Percentiles rank a stretch among this genome's conserved stretches.
Conservation (phyloP, 2,329 filamentous ascomycete genomes). For the Tolypocladium sp. region DNA sequence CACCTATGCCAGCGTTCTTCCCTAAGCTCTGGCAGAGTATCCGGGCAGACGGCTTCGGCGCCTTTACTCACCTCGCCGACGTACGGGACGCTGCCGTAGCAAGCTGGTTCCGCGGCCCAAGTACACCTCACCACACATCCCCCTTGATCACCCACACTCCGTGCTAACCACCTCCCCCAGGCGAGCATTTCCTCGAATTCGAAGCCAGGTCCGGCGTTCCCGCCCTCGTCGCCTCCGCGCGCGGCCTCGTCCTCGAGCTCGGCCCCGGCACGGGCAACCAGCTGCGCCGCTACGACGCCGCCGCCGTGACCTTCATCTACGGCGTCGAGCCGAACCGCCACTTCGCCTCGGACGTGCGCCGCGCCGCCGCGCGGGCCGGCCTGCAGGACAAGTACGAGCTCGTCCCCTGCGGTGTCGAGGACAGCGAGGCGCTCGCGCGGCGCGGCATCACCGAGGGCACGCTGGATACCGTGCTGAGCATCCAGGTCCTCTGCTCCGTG, state of each 20-base stretch:
- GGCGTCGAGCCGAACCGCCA: constrained; percentile 30
- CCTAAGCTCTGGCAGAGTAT: not conserved
- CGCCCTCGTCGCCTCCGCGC: not conserved
- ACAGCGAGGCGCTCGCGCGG: constrained; percentile 23
- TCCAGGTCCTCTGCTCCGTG: constrained; percentile 35
- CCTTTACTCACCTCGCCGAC: not conserved
- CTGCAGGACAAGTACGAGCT: constrained; percentile 27
- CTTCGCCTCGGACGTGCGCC: constrained; percentile 19
- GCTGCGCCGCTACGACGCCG: constrained; percentile 24
- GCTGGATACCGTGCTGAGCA: constrained; percentile 30
- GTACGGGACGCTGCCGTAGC: not conserved
- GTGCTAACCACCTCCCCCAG: not conserved
- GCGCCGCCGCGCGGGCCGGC: constrained; percentile 16
- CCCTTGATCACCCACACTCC: not conserved
- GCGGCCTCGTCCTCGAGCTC: constrained; percentile 31
- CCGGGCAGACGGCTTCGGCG: not conserved
- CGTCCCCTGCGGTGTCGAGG: constrained; percentile 27
- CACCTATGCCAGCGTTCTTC: not conserved
- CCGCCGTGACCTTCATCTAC: constrained; percentile 22
- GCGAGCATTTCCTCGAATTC: not conserved
- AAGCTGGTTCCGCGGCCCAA: not conserved
- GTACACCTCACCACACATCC: not conserved
- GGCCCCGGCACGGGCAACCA: constrained; percentile 35
- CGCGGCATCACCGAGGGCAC: constrained; percentile 24
- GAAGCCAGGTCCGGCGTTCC: not conserved